These are phyloP conservation scores for Aspergillus conjunctus DNA, from an alignment of 495 filamentous ascomycete genomes.

Conservation along the genomic window DNA sequence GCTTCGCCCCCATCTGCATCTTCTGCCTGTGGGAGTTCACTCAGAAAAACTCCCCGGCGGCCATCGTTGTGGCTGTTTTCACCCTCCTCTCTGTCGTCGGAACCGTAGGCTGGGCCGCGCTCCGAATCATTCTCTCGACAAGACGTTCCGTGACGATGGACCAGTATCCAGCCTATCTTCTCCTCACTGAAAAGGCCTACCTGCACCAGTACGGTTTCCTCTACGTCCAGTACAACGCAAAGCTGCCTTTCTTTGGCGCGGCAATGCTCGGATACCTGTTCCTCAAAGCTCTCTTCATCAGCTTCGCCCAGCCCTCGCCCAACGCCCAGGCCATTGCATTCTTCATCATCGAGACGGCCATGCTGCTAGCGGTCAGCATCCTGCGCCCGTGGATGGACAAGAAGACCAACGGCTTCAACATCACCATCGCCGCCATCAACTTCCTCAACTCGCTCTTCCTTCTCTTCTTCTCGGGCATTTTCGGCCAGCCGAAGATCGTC, in stretches of 20 bases:
- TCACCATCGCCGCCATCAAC: constrained; percentile 84
- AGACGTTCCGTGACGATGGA: constrained; percentile 84
- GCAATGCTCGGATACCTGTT: constrained; percentile 76
- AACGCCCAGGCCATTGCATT: constrained; percentile 80
- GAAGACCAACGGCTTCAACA: constrained; percentile 95
- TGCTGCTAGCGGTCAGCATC: constrained; percentile 75
- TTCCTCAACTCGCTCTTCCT: constrained; percentile 87
- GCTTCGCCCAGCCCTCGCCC: constrained; percentile 70
- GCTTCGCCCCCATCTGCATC: constrained; percentile 87
- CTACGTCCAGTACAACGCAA: constrained; percentile 94
- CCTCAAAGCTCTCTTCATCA: constrained; percentile 87
- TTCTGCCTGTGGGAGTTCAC: constrained; percentile 96
- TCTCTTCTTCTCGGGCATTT: constrained; percentile 76
- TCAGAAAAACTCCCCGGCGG: constrained; percentile 77
- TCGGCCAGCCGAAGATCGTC: constrained; percentile 79
- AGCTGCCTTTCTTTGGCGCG: constrained; percentile 94
- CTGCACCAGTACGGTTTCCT: constrained; percentile 98
- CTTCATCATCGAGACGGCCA: constrained; percentile 78
- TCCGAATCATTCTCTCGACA: constrained; percentile 84
- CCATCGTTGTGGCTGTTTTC: constrained; percentile 85
- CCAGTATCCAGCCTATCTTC: constrained; percentile 92
- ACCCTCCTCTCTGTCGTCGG: constrained; percentile 78
- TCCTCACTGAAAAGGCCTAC: constrained; percentile 87
- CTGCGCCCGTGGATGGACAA: constrained; percentile 98
- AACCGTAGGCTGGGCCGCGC: constrained; percentile 80